Evolutionary conservation across 192 early-diverging fungal genomes (phyloP).

Genomic region (Geosiphon pyriformis): DNA sequence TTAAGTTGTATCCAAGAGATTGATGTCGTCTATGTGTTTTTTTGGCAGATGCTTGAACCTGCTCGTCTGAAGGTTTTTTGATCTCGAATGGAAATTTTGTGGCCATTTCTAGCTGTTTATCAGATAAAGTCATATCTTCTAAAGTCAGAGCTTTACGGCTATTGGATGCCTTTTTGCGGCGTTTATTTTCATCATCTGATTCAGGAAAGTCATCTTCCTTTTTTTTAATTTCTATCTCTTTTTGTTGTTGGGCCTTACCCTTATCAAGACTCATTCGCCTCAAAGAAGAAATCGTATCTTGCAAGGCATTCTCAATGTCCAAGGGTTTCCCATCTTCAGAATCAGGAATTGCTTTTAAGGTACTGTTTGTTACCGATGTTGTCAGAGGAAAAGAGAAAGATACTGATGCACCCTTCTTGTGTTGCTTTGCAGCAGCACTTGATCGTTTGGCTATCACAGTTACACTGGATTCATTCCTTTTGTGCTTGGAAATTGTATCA

Average conservation of each 20-base stretch:
- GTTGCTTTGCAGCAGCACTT: constrained; percentile 9
- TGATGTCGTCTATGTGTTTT: constrained; percentile 24
- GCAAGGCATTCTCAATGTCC: constrained; percentile 36
- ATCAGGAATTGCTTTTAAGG: constrained; percentile 19
- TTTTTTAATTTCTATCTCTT: constrained; percentile 25
- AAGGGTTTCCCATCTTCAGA: constrained; percentile 26
- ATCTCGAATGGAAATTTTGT: constrained; percentile 20
- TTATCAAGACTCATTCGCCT: constrained; percentile 33
- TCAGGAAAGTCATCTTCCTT: constrained; percentile 19
- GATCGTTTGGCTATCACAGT: constrained; percentile 7
- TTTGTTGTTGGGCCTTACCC: constrained; percentile 28
- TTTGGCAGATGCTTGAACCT: constrained; percentile 1
- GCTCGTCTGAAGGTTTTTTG: constrained; percentile 8
- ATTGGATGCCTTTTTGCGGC: constrained; percentile 16
- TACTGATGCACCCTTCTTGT: constrained; percentile 25
- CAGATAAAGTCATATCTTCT: background rate
- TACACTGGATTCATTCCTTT: constrained; percentile 11
- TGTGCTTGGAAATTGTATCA: constrained; percentile 17
- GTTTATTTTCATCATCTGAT: constrained; percentile 12
- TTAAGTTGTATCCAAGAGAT: constrained; percentile 20
- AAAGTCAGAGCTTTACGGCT: constrained; percentile 8
- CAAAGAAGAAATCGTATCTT: constrained; percentile 37
- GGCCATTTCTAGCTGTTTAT: constrained; percentile 8
- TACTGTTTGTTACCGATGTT: constrained; percentile 10
- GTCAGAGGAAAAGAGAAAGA: constrained; percentile 27